A percentile compares a stretch with the other conserved stretches of the same genome.
These are phyloP conservation scores for Ustilago vetiveriae DNA, from an alignment of 1,284 basidiomycete species.

Conservation along the genomic window DNA sequence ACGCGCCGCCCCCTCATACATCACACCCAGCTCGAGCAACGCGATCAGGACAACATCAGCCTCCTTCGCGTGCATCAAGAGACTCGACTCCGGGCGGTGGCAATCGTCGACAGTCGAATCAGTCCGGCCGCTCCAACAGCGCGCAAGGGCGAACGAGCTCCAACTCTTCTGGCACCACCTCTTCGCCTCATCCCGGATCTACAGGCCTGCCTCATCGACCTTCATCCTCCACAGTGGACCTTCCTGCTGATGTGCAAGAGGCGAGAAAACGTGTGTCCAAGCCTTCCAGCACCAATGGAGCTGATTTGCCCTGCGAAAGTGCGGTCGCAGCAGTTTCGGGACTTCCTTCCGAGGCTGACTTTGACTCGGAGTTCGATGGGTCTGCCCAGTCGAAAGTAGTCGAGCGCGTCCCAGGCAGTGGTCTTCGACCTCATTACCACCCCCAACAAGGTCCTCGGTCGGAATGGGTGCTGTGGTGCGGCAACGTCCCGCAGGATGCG, in stretches of 20 bases:
- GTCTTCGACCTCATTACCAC: slow-evolving; percentile 43
- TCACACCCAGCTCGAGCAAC: slow-evolving; percentile 12
- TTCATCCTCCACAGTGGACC: neutral
- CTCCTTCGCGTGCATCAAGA: neutral
- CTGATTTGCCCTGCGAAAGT: neutral
- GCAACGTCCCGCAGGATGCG: slow-evolving; percentile 84
- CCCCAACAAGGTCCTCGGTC: slow-evolving; percentile 72
- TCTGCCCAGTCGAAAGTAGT: slow-evolving; percentile 6
- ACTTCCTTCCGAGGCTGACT: slow-evolving; percentile 5
- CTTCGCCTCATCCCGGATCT: slow-evolving; percentile 14
- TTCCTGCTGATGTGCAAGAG: neutral
- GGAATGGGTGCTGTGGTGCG: slow-evolving; percentile 95
- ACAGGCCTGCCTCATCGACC: slow-evolving; percentile 18
- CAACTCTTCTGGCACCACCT: slow-evolving; percentile 21
- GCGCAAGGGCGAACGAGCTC: slow-evolving; percentile 16
- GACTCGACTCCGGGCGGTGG: slow-evolving; percentile 10
- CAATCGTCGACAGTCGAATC: slow-evolving; percentile 22
- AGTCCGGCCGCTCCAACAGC: slow-evolving; percentile 9
- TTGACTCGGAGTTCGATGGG: slow-evolving; percentile 3
- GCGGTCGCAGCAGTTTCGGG: neutral
- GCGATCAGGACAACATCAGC: slow-evolving; percentile 10
- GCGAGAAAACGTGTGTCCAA: neutral
- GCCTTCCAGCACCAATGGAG: neutral
- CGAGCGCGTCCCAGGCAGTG: slow-evolving; percentile 37
- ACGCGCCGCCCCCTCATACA: too few species aligned